Base-by-base conservation (phyloP, 345 rosid species). In the Camelina laxa region DNA sequence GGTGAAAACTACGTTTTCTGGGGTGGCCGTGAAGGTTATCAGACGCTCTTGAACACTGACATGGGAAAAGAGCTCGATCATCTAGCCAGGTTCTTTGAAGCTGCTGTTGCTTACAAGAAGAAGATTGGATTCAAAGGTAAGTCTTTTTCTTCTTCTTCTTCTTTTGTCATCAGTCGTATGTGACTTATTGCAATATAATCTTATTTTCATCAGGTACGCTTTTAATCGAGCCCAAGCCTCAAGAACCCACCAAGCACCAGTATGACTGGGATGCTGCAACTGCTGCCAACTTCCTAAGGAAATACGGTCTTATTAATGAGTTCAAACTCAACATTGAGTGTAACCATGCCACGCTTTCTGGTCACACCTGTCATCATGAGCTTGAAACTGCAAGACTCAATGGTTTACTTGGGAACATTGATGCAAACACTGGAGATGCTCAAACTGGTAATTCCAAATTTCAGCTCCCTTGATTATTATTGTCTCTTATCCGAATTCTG, bases 1-100 rank as follows among this genome's bases (percentile, higher is more conserved):
- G 98, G 99, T 75, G 99, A 92, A 87, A 95, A 95, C 75, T 92
- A 88, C 54, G 96, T 95, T 48, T 95, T 95, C 74, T 95, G 98
- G 99, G 99, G 99, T 51, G 99, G 99, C 48, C 97, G 97, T 60
- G 99, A 95, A 81, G 99, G 99, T 72, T 95, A 95, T 74, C 99
- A 95, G 71, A 67, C 90, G 44, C 93, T 95, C 35, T 81, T 95
- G 84, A 92, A 95, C 84, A 92, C 99, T 21, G 96, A 95, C 79
- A 90, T 95, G 99, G 97, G 78, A 81, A 88, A 88, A 74, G 99
- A 95, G 84, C 92, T 95, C 61, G 86, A 89, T 80, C 96, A 95
- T 81, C 9, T 95, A 85, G 97, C 93, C 60, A 89, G 85, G 17
- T 92, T 95, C 77, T 80, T 87, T 35, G 86, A 92, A 88, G 88